Evolutionary conservation across 1,139 yeast species (phyloP).

Genomic region (Nadsonia commutata): DNA sequence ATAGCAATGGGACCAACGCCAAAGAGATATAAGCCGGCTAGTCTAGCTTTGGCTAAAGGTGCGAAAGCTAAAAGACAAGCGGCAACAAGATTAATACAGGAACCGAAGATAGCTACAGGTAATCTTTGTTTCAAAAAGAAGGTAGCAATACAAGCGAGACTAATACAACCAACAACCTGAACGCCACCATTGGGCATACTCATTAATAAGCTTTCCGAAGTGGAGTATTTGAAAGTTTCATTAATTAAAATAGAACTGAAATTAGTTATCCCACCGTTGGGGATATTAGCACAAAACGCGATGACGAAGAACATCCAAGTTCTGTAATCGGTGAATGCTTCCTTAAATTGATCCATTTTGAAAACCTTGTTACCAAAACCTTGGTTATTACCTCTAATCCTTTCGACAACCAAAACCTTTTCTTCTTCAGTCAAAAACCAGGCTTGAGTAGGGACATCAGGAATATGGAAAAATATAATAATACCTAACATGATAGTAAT

Average conservation of each 20-base stretch:
- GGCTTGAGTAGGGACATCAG: slow-evolving; percentile 41
- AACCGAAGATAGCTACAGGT: slow-evolving; percentile 26
- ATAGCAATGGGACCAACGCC: slow-evolving; percentile 28
- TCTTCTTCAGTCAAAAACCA: slow-evolving; percentile 38
- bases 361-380: slow-evolving; percentile 43
- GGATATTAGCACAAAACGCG: slow-evolving; percentile 31
- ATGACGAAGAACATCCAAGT: slow-evolving; percentile 35
- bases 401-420: slow-evolving; percentile 35
- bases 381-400: slow-evolving; percentile 32
- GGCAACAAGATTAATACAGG: slow-evolving; percentile 23
- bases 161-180: slow-evolving; percentile 18
- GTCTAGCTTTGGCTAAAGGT: slow-evolving; percentile 20
- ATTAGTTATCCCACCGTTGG: slow-evolving; percentile 40
- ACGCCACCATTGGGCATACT: slow-evolving; percentile 27
- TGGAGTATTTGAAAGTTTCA: slow-evolving; percentile 25
- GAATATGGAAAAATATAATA: slow-evolving; percentile 30
- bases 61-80: slow-evolving; percentile 33
- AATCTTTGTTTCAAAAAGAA: slow-evolving; percentile 27
- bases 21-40: slow-evolving; percentile 28
- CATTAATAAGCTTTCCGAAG: slow-evolving; percentile 28
- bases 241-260: slow-evolving; percentile 29
- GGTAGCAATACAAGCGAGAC: slow-evolving; percentile 15
- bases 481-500: slow-evolving; percentile 37
- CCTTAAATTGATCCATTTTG: slow-evolving; percentile 38
- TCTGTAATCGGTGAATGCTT: slow-evolving; percentile 27